These are phyloP conservation scores for Cladosporium phlei DNA, from an alignment of 2,329 filamentous ascomycete genomes.

Conservation along the genomic window DNA sequence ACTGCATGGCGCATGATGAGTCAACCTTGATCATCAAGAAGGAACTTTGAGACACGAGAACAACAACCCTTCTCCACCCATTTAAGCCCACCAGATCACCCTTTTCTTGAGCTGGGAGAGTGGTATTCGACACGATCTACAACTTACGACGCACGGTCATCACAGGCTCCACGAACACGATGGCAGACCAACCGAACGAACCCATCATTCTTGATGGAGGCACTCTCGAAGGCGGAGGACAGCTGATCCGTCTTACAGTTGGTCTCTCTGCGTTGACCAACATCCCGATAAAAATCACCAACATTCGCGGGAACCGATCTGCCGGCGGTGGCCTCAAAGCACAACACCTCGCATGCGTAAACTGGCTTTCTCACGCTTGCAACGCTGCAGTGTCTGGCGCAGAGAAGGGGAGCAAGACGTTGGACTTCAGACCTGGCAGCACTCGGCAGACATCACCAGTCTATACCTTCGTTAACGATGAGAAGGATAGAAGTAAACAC, in stretches of 20 bases:
- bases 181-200: too few relatives aligned
- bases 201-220: conserved; percentile 52
- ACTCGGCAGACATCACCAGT: conserved; percentile 15
- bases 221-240: conserved; percentile 59
- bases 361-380: conserved; percentile 49
- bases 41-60: too few relatives aligned
- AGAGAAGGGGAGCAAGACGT: conserved; percentile 39
- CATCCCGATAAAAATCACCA: conserved; percentile 46
- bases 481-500: conserved; percentile 6
- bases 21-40: too few relatives aligned
- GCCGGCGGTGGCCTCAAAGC: conserved; percentile 53
- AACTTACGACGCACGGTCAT: too few relatives aligned
- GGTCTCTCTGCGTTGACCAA: conserved; percentile 51
- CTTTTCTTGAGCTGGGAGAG: too few relatives aligned
- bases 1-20: too few relatives aligned
- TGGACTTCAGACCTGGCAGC: conserved; percentile 36
- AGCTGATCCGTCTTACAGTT: conserved; percentile 55
- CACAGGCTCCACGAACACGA: too few relatives aligned
- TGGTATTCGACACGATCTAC: too few relatives aligned
- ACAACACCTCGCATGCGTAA: conserved; percentile 53
- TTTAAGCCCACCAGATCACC: too few relatives aligned
- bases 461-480: conserved; percentile 15
- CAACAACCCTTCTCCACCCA: too few relatives aligned
- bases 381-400: conserved; percentile 40
- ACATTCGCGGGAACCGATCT: conserved; percentile 51